phyloP scores from a whole-genome alignment of 805 yeast genomes.

The Teunomyces stri region DNA sequence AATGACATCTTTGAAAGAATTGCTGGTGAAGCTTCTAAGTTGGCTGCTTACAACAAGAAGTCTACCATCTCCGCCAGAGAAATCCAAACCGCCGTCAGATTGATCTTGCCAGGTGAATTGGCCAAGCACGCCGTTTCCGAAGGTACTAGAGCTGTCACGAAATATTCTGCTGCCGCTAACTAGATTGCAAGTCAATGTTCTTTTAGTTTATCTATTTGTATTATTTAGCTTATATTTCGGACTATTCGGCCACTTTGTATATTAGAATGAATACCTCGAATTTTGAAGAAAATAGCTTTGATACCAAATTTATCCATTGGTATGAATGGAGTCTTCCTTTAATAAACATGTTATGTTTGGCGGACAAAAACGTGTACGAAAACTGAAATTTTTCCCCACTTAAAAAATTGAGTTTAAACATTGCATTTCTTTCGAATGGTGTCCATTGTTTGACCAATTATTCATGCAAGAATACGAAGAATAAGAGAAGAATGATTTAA shows the following conservation, averaged over 20 bases:
- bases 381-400: neutral
- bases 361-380: neutral
- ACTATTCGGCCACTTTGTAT: conserved; percentile 8
- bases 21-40: conserved; percentile 37
- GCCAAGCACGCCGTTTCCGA: conserved; percentile 41
- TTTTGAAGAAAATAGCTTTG: neutral
- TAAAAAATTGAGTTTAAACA: neutral
- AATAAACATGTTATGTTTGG: neutral
- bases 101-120: conserved; percentile 40
- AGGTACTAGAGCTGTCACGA: conserved; percentile 41
- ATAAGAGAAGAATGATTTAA: neutral
- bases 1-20: conserved; percentile 38
- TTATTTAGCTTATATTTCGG: conserved; percentile 12
- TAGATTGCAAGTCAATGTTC: conserved; percentile 12
- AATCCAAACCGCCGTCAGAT: conserved; percentile 38
- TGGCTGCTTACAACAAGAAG: conserved; percentile 41
- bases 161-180: conserved; percentile 38
- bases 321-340: neutral
- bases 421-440: neutral
- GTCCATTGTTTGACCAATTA: no score
- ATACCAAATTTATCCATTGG: neutral
- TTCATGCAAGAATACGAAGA: neutral
- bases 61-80: conserved; percentile 40
- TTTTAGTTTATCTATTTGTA: conserved; percentile 11
- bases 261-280: conserved; percentile 9